Evolutionary conservation across 805 yeast genomes (phyloP).

Genomic region (Saturnispora diversa): DNA sequence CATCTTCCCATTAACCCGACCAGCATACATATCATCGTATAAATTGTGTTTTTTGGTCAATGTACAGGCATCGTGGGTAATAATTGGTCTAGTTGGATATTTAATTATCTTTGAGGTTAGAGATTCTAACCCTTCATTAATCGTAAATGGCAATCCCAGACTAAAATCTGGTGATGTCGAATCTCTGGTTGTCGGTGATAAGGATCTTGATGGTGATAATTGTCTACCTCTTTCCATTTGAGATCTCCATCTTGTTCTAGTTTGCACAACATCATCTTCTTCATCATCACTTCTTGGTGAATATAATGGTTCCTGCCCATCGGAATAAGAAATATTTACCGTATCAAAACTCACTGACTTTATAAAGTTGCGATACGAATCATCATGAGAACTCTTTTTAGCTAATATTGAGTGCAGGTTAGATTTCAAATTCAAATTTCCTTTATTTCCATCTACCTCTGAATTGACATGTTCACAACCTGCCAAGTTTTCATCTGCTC

Average conservation of each 20-base stretch:
- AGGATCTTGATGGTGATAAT: constrained; percentile 3
- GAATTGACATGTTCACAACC: not conserved
- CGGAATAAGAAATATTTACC: constrained; percentile 33
- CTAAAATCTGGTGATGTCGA: constrained; percentile 18
- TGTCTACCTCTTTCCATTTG: constrained; percentile 3
- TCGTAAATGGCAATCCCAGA: constrained; percentile 30
- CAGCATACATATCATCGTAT: constrained; percentile 40
- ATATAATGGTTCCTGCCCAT: constrained; percentile 14
- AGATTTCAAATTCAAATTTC: not conserved
- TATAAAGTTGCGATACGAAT: constrained; percentile 10
- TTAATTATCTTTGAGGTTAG: constrained; percentile 13
- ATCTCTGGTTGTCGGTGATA: constrained; percentile 1
- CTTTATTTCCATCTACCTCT: not conserved
- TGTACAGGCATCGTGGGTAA: constrained; percentile 35
- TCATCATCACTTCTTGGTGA: constrained; percentile 18
- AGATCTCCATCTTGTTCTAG: constrained; percentile 9
- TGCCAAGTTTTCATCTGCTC: not conserved
- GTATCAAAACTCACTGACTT: constrained; percentile 45
- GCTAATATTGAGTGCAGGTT: constrained; percentile 12
- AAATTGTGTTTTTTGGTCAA: constrained; percentile 39
- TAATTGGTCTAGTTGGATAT: constrained; percentile 32
- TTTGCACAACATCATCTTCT: constrained; percentile 14
- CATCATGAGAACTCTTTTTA: constrained; percentile 5
- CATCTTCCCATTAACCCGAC: constrained; percentile 25
- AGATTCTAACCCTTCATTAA: constrained; percentile 15